Base-by-base conservation (phyloP, 345 rosid species). In the Boechera stricta region DNA sequence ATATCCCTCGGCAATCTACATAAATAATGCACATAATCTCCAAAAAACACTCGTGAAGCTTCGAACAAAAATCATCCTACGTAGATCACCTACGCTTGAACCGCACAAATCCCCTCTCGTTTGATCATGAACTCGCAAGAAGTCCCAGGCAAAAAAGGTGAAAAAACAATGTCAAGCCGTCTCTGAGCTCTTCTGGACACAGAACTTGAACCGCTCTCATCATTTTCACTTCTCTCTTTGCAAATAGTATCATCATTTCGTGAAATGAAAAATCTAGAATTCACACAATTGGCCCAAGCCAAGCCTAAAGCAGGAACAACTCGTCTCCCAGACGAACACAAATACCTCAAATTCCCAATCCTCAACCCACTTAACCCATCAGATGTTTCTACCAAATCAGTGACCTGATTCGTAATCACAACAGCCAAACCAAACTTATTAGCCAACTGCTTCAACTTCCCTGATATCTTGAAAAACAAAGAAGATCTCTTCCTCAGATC, bases 251-350 rank as follows among this genome's bases (percentile, higher is more conserved):
- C 87, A 61, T 88, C 88, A 11, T 84, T 72, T 45, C 83, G 77
- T 3, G 93, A 82, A 32, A 91, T 81, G 63, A 93, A 91, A 61
- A 91, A 39, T 85, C 98, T 90, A 1, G 94, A 91, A 76, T 91
- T 93, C 39, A 93, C 86, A 78, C 97, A 88, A 81, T 87, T 88
- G 2, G 97, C 86, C 97, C 96, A 91, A 9, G 96, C 87, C 77
- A 90, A 75, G 0, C 98, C 97, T 42, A 93, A 52, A 11, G 98
- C 88, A 33, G 98, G 90, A 73, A 82, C 85, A 74, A 90, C 87
- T 82, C 85, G 79, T 69, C 97, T 84, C 61, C 96, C 97, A 0
- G 96, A 91, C 2, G 92, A 82, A 79, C 9, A 81, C 70, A 94
- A 77, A 55, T 80, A 68, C 44, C 85, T 78, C 78, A 94, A 67